Conservation (phyloP, 2,329 filamentous ascomycete species). For the Eutypa lata region DNA sequence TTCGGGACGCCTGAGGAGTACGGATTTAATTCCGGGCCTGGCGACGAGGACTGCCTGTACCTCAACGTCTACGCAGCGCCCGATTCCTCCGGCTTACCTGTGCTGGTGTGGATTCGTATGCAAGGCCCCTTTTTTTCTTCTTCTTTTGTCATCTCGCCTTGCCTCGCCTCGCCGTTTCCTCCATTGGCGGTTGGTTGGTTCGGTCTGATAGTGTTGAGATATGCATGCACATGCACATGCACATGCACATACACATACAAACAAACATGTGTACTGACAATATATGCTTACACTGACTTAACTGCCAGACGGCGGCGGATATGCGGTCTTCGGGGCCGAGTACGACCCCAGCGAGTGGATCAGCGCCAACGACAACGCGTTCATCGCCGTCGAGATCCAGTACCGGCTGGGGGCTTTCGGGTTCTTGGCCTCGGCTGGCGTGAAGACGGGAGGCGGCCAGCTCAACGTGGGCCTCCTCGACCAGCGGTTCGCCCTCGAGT, state of each 20-base stretch:
- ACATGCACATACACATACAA: no score
- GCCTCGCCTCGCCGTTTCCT: no score
- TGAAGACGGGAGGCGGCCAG: conserved; percentile 6
- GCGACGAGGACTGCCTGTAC: conserved; percentile 23
- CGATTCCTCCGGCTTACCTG: conserved; percentile 32
- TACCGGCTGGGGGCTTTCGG: conserved; percentile 24
- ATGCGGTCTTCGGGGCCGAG: conserved; percentile 24
- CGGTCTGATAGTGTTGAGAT: no score
- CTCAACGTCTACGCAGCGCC: conserved; percentile 32
- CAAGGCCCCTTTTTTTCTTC: conserved; percentile 15
- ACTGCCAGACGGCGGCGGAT: conserved; percentile 27
- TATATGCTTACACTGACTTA: no score
- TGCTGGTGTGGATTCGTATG: conserved; percentile 37
- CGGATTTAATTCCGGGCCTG: conserved; percentile 23
- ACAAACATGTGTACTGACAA: no score
- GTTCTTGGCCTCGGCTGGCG: conserved; percentile 8
- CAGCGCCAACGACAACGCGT: conserved; percentile 40
- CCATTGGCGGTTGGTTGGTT: no score
- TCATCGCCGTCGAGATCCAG: conserved; percentile 46
- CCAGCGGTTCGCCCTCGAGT: conserved; percentile 43
- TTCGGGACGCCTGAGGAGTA: conserved; percentile 23
- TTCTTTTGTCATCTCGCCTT: conserved; percentile 6
- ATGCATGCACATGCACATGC: no score
- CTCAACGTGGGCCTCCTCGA: conserved; percentile 42
- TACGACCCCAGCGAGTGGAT: conserved; percentile 38